A percentile compares a stretch with the other conserved stretches of the same genome.
phyloP scores from a whole-genome alignment of 495 filamentous ascomycete genomes.

The Melanomma pulvis-pyrius region DNA sequence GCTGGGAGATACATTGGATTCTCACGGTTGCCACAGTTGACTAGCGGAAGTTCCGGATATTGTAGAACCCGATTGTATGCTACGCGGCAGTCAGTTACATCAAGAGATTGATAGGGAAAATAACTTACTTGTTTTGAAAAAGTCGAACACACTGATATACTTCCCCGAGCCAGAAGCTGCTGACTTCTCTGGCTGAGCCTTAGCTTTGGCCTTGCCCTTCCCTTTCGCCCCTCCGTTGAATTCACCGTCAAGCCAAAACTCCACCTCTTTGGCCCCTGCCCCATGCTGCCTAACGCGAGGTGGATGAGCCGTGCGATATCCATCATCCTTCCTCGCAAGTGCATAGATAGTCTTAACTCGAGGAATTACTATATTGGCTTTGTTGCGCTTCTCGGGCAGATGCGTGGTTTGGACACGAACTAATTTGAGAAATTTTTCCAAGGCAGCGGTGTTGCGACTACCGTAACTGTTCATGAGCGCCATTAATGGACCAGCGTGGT shows the following conservation, averaged over 20 bases:
- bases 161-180: slow-evolving; percentile 4
- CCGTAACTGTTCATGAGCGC: slow-evolving; percentile 12
- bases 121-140: slow-evolving; percentile 25
- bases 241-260: slow-evolving; percentile 26
- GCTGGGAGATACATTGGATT: slow-evolving; percentile 67
- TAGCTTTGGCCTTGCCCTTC: slow-evolving; percentile 8
- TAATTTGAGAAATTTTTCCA: slow-evolving; percentile 21
- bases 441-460: background rate
- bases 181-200: slow-evolving; percentile 10
- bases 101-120: background rate
- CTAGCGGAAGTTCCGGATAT: slow-evolving; percentile 53
- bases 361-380: slow-evolving; percentile 7
- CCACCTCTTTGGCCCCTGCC: slow-evolving; percentile 27
- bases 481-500: slow-evolving; percentile 36
- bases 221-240: slow-evolving; percentile 11
- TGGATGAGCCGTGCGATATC: slow-evolving; percentile 17
- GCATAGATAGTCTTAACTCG: slow-evolving; percentile 30
- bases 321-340: slow-evolving; percentile 32
- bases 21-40: slow-evolving; percentile 67
- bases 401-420: slow-evolving; percentile 20
- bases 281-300: slow-evolving; percentile 22
- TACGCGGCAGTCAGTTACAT: slow-evolving; percentile 9
- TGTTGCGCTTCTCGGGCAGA: slow-evolving; percentile 11
- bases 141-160: slow-evolving; percentile 33
- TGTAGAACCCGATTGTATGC: slow-evolving; percentile 11